Evolutionary conservation across 139 green algal genomes (phyloP).

Genomic region (Micromonas commoda): DNA sequence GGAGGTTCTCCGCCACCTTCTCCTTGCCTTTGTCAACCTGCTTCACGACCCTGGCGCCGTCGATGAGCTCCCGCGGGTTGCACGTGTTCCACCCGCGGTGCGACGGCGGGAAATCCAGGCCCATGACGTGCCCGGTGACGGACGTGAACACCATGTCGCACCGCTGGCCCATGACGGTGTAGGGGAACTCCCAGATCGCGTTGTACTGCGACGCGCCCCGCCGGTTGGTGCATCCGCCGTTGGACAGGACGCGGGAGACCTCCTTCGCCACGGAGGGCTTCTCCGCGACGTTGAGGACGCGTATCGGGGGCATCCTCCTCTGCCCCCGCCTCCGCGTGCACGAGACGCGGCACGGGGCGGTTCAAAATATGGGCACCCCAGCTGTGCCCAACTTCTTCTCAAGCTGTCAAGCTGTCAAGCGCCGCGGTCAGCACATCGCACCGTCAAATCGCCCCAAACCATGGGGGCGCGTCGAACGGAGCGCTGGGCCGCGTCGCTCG

Average conservation of each 20-base stretch:
- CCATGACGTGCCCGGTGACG: constrained; percentile 88
- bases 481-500: not conserved
- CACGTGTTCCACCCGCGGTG: constrained; percentile 45
- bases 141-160: constrained; percentile 86
- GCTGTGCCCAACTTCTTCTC: no score
- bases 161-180: constrained; percentile 49
- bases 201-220: constrained; percentile 66
- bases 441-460: no score
- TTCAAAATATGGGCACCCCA: no score
- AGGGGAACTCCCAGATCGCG: constrained; percentile 72
- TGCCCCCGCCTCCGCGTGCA: not conserved
- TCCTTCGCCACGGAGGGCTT: constrained; percentile 87
- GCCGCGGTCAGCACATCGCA: no score
- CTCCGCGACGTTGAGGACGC: constrained; percentile 88
- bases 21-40: constrained; percentile 51
- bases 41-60: constrained; percentile 2
- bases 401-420: no score
- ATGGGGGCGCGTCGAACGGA: not conserved
- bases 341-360: no score
- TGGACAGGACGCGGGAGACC: constrained; percentile 67
- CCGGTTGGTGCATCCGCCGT: constrained; percentile 33
- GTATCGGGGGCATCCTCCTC: not conserved
- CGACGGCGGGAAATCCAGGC: constrained; percentile 69
- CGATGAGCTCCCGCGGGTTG: constrained; percentile 55
- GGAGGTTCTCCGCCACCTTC: constrained; percentile 62